Conservation (phyloP, 768 basidiomycete genomes). For the Boletus insuetus region DNA sequence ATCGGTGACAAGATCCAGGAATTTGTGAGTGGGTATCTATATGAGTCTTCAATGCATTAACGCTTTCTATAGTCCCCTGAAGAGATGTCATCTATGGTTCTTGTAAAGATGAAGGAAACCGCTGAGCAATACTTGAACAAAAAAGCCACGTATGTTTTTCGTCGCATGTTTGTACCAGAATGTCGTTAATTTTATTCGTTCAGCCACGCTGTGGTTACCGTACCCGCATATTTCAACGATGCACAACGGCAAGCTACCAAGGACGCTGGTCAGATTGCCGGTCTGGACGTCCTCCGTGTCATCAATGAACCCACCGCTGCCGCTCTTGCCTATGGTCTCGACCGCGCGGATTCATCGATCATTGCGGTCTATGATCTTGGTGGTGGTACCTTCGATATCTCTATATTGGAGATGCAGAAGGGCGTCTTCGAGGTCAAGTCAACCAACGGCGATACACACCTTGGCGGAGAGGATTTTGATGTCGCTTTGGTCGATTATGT, state of each 20-base stretch:
- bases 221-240: slow-evolving; percentile 99
- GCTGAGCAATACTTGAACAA: slow-evolving; percentile 92
- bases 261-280: slow-evolving; percentile 96
- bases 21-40: slow-evolving; percentile 55
- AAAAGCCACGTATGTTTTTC: slow-evolving; percentile 75
- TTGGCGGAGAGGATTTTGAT: slow-evolving; percentile 97
- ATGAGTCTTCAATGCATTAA: neutral
- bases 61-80: slow-evolving; percentile 63
- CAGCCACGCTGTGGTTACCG: slow-evolving; percentile 88
- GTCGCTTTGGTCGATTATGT: slow-evolving; percentile 84
- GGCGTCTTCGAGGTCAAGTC: slow-evolving; percentile 99
- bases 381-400: slow-evolving; percentile 99
- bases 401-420: slow-evolving; percentile 98
- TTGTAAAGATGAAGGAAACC: slow-evolving; percentile 93
- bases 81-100: slow-evolving; percentile 84
- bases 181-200: neutral
- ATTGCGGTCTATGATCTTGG: slow-evolving; percentile 99
- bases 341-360: slow-evolving; percentile 73
- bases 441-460: slow-evolving; percentile 98
- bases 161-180: neutral
- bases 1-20: slow-evolving; percentile 79
- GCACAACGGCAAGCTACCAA: slow-evolving; percentile 99
- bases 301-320: slow-evolving; percentile 99
- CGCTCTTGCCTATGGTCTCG: slow-evolving; percentile 96
- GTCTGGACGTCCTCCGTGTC: slow-evolving; percentile 94